Conservation (phyloP, 2,329 filamentous ascomycete species). For the Epichloe brachyelytri region DNA sequence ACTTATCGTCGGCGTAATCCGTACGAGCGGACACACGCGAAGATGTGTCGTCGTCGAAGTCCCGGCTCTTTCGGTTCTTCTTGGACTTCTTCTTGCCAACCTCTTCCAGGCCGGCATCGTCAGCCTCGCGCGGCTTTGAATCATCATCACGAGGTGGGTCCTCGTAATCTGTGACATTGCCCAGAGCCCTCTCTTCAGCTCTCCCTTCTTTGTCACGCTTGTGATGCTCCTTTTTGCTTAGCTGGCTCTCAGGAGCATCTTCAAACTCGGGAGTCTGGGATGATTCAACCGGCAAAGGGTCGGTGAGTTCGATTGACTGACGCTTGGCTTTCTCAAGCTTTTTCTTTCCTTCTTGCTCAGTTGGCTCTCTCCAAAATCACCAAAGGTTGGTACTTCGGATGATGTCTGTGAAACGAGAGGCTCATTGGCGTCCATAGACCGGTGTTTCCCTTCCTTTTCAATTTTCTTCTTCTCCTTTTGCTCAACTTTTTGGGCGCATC, state of each 20-base stretch:
- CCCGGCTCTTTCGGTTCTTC: constrained; percentile 18
- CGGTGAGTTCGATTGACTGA: constrained; percentile 5
- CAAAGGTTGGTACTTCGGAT: constrained; percentile 5
- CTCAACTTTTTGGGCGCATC: constrained; percentile 22
- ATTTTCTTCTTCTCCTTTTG: constrained; percentile 38
- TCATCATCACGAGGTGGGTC: constrained; percentile 9
- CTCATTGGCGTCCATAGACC: constrained; percentile 16
- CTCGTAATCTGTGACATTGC: constrained; percentile 12
- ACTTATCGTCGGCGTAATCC: constrained; percentile 17
- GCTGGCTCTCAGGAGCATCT: constrained; percentile 13
- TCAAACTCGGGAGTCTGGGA: constrained; percentile 10
- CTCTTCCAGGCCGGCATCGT: constrained; percentile 15
- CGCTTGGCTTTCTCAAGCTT: constrained; percentile 27
- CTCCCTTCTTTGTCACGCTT: constrained; percentile 29
- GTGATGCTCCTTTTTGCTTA: constrained; percentile 22
- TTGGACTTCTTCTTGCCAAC: constrained; percentile 12
- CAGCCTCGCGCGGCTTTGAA: constrained; percentile 11
- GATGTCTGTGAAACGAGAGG: not conserved
- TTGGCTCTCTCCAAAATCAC: constrained; percentile 15
- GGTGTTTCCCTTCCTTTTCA: constrained; percentile 25
- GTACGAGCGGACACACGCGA: constrained; percentile 16
- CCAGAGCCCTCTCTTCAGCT: constrained; percentile 12
- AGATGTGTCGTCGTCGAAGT: constrained; percentile 14
- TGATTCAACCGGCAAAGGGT: constrained; percentile 2
- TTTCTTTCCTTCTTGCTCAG: constrained; percentile 36